These are phyloP conservation scores for Pisolithus microcarpus DNA, from an alignment of 768 basidiomycete species.

Conservation along the genomic window DNA sequence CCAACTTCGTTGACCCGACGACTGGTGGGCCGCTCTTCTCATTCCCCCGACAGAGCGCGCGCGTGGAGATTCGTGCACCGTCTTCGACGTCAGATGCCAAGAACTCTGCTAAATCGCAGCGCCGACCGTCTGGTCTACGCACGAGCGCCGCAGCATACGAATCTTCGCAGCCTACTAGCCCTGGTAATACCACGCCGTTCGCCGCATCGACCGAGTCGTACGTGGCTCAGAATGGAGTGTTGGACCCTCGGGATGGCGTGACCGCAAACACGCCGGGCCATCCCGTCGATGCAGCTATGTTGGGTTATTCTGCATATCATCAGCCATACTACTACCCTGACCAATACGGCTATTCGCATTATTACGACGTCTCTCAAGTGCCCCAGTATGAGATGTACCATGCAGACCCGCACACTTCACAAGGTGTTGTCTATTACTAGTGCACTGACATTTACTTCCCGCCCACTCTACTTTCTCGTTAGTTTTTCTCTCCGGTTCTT, in stretches of 20 bases:
- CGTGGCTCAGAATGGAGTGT: background rate
- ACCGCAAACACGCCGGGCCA: conserved; percentile 16
- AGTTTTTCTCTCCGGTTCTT: conserved; percentile 9
- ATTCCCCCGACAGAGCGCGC: conserved; percentile 63
- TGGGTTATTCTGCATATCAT: conserved; percentile 53
- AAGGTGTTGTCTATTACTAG: conserved; percentile 55
- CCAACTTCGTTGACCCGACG: conserved; percentile 57
- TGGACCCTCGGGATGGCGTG: conserved; percentile 13
- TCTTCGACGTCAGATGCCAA: conserved; percentile 21
- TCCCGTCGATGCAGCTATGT: conserved; percentile 33
- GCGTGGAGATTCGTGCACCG: conserved; percentile 70
- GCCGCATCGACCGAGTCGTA: conserved; percentile 11
- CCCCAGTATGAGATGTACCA: conserved; percentile 65
- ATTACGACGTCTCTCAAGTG: conserved; percentile 61
- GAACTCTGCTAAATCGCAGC: conserved; percentile 13
- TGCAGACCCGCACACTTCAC: conserved; percentile 41
- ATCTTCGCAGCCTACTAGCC: conserved; percentile 31
- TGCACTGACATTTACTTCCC: background rate
- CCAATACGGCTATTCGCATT: conserved; percentile 57
- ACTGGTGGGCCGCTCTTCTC: conserved; percentile 69
- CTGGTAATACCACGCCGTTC: conserved; percentile 10
- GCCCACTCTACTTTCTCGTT: conserved; percentile 1
- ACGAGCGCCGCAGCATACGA: conserved; percentile 47
- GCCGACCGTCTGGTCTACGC: conserved; percentile 38
- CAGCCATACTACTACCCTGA: conserved; percentile 64